Percentiles rank a stretch among this genome's conserved stretches.
These are phyloP conservation scores for Monosporascus sp. DNA, from an alignment of 2,329 filamentous ascomycete genomes.

Conservation along the genomic window DNA sequence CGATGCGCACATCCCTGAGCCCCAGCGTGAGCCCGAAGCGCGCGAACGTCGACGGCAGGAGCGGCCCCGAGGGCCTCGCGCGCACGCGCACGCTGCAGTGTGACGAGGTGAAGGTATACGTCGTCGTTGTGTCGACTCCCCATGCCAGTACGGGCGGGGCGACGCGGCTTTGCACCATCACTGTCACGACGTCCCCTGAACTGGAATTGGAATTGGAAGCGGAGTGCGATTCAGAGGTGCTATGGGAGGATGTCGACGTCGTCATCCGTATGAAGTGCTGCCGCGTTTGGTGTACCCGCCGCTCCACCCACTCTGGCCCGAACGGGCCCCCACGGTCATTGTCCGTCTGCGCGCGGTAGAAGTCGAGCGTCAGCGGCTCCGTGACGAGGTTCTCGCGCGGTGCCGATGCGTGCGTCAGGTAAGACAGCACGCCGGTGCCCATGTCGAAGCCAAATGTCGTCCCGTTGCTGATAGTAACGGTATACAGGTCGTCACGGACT, in stretches of 20 bases:
- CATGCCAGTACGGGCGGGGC: slow-evolving; percentile 61
- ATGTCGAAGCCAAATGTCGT: slow-evolving; percentile 40
- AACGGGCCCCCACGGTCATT: slow-evolving; percentile 54
- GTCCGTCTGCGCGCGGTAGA: slow-evolving; percentile 62
- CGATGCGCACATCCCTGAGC: slow-evolving; percentile 31
- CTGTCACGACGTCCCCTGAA: background rate
- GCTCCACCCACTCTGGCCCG: slow-evolving; percentile 51
- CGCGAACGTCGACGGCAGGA: slow-evolving; percentile 52
- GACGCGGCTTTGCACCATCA: slow-evolving; percentile 42
- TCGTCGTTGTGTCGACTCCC: slow-evolving; percentile 44
- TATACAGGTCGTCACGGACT: slow-evolving; percentile 24
- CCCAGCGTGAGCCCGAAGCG: slow-evolving; percentile 55
- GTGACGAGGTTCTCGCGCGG: slow-evolving; percentile 35
- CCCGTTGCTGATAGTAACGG: slow-evolving; percentile 29
- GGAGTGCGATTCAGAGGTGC: background rate
- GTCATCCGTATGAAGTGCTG: slow-evolving; percentile 32
- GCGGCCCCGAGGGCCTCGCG: slow-evolving; percentile 39
- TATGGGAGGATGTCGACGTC: slow-evolving; percentile 3
- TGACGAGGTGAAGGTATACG: slow-evolving; percentile 48
- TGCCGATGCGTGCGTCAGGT: slow-evolving; percentile 30
- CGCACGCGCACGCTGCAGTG: slow-evolving; percentile 44
- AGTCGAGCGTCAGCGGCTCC: slow-evolving; percentile 40
- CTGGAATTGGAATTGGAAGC: background rate
- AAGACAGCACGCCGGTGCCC: slow-evolving; percentile 34
- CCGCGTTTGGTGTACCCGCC: slow-evolving; percentile 40